Percentiles rank a stretch among this genome's conserved stretches.
These are phyloP conservation scores for Pythium oligandrum DNA, from an alignment of 352 stramenopile genomes.

Conservation along the genomic window DNA sequence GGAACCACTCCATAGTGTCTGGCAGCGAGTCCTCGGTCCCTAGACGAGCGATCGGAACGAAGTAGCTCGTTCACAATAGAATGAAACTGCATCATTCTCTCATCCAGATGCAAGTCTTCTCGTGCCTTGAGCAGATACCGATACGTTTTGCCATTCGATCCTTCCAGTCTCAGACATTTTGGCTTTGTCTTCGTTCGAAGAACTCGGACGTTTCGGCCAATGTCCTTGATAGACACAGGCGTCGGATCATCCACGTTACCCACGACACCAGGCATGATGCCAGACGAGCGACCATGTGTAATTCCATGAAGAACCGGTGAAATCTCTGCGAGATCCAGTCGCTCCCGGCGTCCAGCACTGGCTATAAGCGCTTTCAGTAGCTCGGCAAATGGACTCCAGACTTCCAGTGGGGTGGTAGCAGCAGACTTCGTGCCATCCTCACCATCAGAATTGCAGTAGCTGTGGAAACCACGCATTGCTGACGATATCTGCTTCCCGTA, in stretches of 20 bases:
- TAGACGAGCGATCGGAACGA: conserved; percentile 33
- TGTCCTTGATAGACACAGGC: conserved; percentile 14
- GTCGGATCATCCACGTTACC: not conserved
- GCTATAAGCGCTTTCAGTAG: conserved; percentile 57
- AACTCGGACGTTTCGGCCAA: conserved; percentile 33
- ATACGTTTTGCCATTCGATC: conserved; percentile 64
- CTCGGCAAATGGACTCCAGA: conserved; percentile 75
- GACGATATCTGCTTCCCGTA: conserved; percentile 24
- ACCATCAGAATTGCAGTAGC: conserved; percentile 31
- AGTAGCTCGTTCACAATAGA: conserved; percentile 71
- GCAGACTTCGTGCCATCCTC: not conserved
- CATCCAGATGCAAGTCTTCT: conserved; percentile 87
- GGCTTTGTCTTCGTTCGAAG: conserved; percentile 84
- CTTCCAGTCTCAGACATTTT: conserved; percentile 77
- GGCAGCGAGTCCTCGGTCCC: conserved; percentile 35
- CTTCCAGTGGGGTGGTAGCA: conserved; percentile 14
- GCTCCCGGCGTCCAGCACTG: conserved; percentile 36
- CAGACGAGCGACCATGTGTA: conserved; percentile 27
- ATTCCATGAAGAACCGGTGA: conserved; percentile 54
- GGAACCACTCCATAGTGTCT: conserved; percentile 80
- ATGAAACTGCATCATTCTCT: conserved; percentile 90
- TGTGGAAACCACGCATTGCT: not conserved
- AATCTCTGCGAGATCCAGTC: conserved; percentile 62
- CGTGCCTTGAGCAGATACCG: conserved; percentile 84
- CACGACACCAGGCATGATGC: conserved; percentile 51